phyloP scores from a whole-genome alignment of 2,329 filamentous ascomycete species.

The Aspergillus tamarii region DNA sequence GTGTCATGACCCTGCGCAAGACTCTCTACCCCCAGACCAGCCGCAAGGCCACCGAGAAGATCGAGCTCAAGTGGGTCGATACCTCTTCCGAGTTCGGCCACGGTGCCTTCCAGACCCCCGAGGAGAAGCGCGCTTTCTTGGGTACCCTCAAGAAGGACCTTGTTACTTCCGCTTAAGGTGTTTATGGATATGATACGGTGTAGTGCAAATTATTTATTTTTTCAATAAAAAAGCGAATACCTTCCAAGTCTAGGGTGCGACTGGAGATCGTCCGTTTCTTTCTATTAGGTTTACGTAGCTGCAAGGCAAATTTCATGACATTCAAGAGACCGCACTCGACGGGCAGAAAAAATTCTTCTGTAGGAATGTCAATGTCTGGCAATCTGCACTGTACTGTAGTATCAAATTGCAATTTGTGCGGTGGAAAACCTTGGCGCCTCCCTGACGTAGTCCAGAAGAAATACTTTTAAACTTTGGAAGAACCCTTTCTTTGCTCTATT shows the following conservation, averaged over 20 bases:
- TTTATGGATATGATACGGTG: slow-evolving; percentile 41
- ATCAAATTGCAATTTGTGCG: neutral
- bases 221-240: slow-evolving; percentile 48
- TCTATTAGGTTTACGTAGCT: slow-evolving; percentile 14
- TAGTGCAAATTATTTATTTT: slow-evolving; percentile 42
- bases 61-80: slow-evolving; percentile 99
- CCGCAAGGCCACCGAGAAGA: slow-evolving; percentile 95
- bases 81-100: slow-evolving; percentile 99
- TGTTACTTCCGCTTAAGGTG: slow-evolving; percentile 57
- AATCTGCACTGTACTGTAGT: neutral
- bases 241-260: slow-evolving; percentile 26
- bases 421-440: neutral
- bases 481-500: too few species aligned
- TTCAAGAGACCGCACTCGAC: neutral
- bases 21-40: slow-evolving; percentile 98
- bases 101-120: slow-evolving; percentile 97
- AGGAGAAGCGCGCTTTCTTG: slow-evolving; percentile 97
- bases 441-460: neutral
- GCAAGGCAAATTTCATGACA: slow-evolving; percentile 10
- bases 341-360: neutral
- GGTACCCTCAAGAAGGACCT: slow-evolving; percentile 99
- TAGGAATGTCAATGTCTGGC: neutral
- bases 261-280: slow-evolving; percentile 3
- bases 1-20: slow-evolving; percentile 97
- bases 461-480: too few species aligned